Conservation (phyloP, 345 rosid species). For the Triadica sebifera region DNA sequence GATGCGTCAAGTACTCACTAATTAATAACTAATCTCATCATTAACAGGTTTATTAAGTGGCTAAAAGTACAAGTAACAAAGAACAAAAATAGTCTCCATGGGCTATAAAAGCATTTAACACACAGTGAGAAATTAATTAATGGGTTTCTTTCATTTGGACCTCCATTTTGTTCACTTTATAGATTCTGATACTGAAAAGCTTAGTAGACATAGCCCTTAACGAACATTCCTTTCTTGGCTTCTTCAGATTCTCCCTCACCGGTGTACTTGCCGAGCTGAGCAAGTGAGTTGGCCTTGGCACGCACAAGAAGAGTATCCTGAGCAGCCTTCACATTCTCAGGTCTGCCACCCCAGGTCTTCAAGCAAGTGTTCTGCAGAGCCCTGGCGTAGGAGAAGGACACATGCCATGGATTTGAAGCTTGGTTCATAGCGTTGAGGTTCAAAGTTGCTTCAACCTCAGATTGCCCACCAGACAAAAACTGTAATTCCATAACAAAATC, state of each 20-base stretch:
- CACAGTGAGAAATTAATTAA: constrained; percentile 19
- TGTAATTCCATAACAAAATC: constrained; percentile 31
- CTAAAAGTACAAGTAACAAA: constrained; percentile 35
- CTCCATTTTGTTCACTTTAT: constrained; percentile 19
- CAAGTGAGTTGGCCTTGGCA: constrained; percentile 82
- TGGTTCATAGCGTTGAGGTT: constrained; percentile 97
- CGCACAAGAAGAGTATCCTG: constrained; percentile 63
- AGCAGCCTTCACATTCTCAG: constrained; percentile 77
- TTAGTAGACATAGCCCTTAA: constrained; percentile 75
- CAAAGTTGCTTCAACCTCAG: constrained; percentile 90
- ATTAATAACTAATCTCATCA: constrained; percentile 32
- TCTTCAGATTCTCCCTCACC: constrained; percentile 87
- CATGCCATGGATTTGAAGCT: constrained; percentile 82
- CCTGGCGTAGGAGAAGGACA: constrained; percentile 95
- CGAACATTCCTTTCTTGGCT: constrained; percentile 86
- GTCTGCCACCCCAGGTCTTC: constrained; percentile 89
- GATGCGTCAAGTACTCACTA: constrained; percentile 3
- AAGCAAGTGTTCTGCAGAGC: constrained; percentile 91
- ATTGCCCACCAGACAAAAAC: constrained; percentile 99
- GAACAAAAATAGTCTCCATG: constrained; percentile 45
- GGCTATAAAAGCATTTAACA: constrained; percentile 28
- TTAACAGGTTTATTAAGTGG: constrained; percentile 37
- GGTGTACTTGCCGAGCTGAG: constrained; percentile 89
- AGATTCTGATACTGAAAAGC: constrained; percentile 1
- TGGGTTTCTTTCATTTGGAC: background rate